Conservation (phyloP, 192 early-diverging fungal genomes). For the Entophlyctis luteolus region DNA sequence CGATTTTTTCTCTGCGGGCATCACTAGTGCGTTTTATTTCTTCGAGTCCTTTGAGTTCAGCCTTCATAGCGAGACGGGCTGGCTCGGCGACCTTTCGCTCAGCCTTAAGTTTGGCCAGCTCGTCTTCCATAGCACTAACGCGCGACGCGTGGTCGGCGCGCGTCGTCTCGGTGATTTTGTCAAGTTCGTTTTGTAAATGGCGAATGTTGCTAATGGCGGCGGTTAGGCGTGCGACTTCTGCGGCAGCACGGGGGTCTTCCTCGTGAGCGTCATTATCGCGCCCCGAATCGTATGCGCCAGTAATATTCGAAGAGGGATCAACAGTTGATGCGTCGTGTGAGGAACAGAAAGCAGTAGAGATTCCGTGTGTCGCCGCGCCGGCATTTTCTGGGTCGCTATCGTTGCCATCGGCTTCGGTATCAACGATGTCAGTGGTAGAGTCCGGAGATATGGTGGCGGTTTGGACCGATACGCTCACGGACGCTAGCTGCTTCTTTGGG, state of each 20-base stretch:
- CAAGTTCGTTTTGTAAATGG: constrained; percentile 2
- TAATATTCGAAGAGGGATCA: too few relatives aligned
- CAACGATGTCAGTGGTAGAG: too few relatives aligned
- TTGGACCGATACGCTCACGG: too few relatives aligned
- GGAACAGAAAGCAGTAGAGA: too few relatives aligned
- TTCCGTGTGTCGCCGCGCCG: too few relatives aligned
- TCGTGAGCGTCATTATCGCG: background rate
- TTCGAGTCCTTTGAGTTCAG: constrained; percentile 15
- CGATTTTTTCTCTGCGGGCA: constrained; percentile 1
- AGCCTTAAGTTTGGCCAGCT: constrained; percentile 6
- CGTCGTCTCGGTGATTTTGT: constrained; percentile 5
- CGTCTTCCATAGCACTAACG: background rate
- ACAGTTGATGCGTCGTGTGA: too few relatives aligned
- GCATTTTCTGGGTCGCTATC: too few relatives aligned
- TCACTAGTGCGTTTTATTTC: constrained; percentile 9
- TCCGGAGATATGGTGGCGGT: background rate
- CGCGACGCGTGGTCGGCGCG: background rate
- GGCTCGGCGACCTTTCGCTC: constrained; percentile 13
- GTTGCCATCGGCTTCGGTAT: too few relatives aligned
- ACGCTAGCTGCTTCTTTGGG: too few relatives aligned
- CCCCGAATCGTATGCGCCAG: background rate
- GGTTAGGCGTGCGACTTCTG: background rate
- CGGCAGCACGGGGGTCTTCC: background rate
- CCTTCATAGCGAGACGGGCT: background rate
- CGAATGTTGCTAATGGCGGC: background rate